Evolutionary conservation across 169 alveolate species (phyloP).

Genomic region (Fabrea salina): DNA sequence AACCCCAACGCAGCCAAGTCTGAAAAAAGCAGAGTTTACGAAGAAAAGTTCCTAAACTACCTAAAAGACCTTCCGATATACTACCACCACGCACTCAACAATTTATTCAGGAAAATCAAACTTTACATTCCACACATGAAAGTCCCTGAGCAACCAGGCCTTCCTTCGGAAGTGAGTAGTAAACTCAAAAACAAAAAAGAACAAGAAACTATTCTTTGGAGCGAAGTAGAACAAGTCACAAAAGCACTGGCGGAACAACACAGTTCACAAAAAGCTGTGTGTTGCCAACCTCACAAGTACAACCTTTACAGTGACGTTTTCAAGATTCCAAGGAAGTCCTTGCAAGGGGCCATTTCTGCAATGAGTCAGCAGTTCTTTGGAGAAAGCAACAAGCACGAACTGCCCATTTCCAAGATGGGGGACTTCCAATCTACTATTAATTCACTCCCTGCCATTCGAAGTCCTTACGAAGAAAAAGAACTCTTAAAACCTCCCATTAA

Average conservation of each 20-base stretch:
- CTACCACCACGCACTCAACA: not conserved
- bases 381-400: slow-evolving; percentile 9
- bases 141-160: not conserved
- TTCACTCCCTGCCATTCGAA: not conserved
- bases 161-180: not conserved
- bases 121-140: not conserved
- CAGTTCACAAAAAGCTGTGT: slow-evolving; percentile 1
- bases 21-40: not conserved
- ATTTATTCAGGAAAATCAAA: not conserved
- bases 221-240: slow-evolving; percentile 2
- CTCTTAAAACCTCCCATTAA: slow-evolving; percentile 15
- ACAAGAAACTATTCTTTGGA: not conserved
- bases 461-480: slow-evolving; percentile 15
- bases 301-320: slow-evolving; percentile 25
- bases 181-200: slow-evolving; percentile 20
- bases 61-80: slow-evolving; percentile 22
- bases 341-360: slow-evolving; percentile 15
- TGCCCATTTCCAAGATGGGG: slow-evolving; percentile 24
- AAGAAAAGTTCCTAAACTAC: not conserved
- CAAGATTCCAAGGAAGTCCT: not conserved
- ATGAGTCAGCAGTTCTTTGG: slow-evolving; percentile 21
- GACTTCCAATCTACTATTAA: slow-evolving; percentile 1
- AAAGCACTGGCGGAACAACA: not conserved
- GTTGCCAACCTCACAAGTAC: slow-evolving; percentile 6
- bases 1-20: slow-evolving; percentile 9